A percentile compares a stretch with the other conserved stretches of the same genome.
phyloP scores from a whole-genome alignment of 1,284 basidiomycete genomes.

The Ceratobasidium sp. region DNA sequence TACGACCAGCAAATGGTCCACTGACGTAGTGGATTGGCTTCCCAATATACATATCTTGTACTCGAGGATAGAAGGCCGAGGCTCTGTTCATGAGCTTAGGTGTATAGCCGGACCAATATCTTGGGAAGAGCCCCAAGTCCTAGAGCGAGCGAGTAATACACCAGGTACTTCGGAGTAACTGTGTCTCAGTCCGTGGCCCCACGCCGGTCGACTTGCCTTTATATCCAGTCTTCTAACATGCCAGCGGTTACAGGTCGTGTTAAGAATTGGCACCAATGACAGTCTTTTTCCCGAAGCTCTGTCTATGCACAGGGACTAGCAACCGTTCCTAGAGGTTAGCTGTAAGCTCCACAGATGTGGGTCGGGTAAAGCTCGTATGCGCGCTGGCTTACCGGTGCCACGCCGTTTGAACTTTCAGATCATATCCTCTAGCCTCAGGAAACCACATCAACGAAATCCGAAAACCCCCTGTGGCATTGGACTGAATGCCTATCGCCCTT shows the following conservation, averaged over 20 bases:
- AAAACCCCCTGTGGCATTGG: slow-evolving; percentile 29
- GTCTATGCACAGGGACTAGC: neutral
- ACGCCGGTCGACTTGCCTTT: slow-evolving; percentile 21
- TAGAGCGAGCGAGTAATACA: neutral
- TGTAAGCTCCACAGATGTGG: slow-evolving; percentile 20
- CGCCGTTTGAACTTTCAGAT: neutral
- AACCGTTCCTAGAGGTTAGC: slow-evolving; percentile 6
- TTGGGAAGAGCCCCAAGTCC: neutral
- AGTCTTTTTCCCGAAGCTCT: neutral
- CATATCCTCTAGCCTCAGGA: neutral
- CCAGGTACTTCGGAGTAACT: neutral
- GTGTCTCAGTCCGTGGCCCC: neutral
- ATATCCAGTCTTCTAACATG: neutral
- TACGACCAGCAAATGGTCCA: slow-evolving; percentile 46
- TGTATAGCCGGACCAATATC: neutral
- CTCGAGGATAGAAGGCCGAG: neutral
- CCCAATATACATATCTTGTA: slow-evolving; percentile 41
- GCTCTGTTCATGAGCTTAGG: neutral
- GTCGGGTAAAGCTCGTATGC: slow-evolving; percentile 3
- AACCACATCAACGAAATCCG: neutral
- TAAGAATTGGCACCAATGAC: slow-evolving; percentile 6
- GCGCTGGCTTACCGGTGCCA: neutral
- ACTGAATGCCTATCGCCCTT: slow-evolving; percentile 18
- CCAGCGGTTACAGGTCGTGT: slow-evolving; percentile 13
- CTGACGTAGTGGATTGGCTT: slow-evolving; percentile 38